Conservation (phyloP, 768 basidiomycete species). For the Ramaria rubella region DNA sequence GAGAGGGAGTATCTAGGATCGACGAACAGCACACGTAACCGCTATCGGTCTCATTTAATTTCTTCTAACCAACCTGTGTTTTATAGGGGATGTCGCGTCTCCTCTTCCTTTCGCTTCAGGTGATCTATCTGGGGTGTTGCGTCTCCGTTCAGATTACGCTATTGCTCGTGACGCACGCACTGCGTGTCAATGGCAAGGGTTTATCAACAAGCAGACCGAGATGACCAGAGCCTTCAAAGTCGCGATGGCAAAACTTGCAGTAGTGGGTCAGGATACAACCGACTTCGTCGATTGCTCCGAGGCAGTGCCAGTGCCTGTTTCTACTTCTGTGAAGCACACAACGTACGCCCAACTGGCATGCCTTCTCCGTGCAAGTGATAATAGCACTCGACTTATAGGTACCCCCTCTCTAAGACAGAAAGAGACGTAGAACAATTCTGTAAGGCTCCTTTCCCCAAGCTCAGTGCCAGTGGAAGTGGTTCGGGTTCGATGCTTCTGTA, state of each 20-base stretch:
- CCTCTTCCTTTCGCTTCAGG: neutral
- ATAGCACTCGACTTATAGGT: no score
- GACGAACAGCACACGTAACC: conserved; percentile 33
- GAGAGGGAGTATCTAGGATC: conserved; percentile 24
- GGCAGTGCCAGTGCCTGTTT: conserved; percentile 21
- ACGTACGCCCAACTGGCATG: conserved; percentile 1
- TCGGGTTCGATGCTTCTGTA: no score
- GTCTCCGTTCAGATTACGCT: conserved; percentile 22
- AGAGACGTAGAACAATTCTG: no score
- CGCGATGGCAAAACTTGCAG: conserved; percentile 22
- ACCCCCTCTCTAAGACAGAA: no score
- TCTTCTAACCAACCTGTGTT: neutral
- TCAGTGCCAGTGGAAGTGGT: no score
- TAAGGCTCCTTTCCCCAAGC: no score
- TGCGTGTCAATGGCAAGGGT: conserved; percentile 21
- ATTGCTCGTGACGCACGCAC: conserved; percentile 24
- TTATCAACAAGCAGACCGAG: conserved; percentile 16
- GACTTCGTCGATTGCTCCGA: conserved; percentile 25
- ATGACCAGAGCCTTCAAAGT: conserved; percentile 15
- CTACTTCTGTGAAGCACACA: conserved; percentile 11
- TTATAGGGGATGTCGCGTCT: conserved; percentile 1
- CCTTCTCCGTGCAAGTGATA: no score
- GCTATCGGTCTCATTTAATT: neutral
- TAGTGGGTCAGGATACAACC: conserved; percentile 19
- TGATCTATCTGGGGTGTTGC: conserved; percentile 18